Conservation (phyloP, 2,329 filamentous ascomycete species). For the Trichothecium roseum region DNA sequence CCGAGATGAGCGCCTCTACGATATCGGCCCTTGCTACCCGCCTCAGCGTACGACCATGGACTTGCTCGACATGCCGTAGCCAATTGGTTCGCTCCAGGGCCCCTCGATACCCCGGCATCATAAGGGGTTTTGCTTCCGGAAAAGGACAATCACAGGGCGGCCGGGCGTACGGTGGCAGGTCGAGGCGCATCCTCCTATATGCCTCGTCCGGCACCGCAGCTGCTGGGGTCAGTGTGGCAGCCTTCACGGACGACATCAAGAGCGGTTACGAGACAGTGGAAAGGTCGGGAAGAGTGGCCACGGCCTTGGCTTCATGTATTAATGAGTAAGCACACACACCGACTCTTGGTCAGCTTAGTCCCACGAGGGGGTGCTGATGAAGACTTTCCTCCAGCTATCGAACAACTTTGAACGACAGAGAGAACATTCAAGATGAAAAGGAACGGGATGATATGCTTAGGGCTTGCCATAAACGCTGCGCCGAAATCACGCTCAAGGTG, state of each 20-base stretch:
- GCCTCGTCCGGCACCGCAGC: conserved; percentile 42
- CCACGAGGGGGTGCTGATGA: neutral
- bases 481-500: conserved; percentile 73
- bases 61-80: conserved; percentile 33
- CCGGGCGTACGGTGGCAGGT: conserved; percentile 11
- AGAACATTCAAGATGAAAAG: conserved; percentile 49
- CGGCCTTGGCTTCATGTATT: conserved; percentile 68
- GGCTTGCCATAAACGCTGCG: conserved; percentile 86
- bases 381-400: conserved; percentile 58
- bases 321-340: conserved; percentile 55
- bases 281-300: conserved; percentile 68
- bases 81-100: conserved; percentile 24
- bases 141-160: conserved; percentile 11
- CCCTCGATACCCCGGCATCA: conserved; percentile 11
- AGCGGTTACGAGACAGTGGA: conserved; percentile 66
- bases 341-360: neutral
- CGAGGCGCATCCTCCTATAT: conserved; percentile 28
- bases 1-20: conserved; percentile 31
- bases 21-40: conserved; percentile 26
- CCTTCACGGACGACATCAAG: conserved; percentile 60
- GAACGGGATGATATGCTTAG: conserved; percentile 61
- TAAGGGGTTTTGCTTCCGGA: conserved; percentile 19
- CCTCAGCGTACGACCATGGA: conserved; percentile 30
- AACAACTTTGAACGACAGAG: conserved; percentile 62
- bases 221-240: conserved; percentile 34